Conservation (phyloP, 768 basidiomycete genomes). For the Agaricus sinodeliciosus region DNA sequence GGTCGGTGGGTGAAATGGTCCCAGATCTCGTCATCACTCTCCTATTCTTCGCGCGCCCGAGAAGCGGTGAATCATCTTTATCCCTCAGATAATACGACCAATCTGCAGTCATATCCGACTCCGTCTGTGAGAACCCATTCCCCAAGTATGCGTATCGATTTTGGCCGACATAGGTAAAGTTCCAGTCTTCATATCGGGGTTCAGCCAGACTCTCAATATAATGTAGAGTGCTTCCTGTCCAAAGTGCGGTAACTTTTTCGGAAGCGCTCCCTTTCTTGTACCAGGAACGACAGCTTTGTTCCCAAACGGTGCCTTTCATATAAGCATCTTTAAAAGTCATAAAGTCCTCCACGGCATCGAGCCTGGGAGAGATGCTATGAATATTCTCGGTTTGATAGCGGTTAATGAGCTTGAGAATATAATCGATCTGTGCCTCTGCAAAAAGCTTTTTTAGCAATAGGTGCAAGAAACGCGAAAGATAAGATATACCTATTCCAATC, state of each 20-base stretch:
- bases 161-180: conserved; percentile 22
- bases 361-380: conserved; percentile 26
- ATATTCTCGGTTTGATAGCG: conserved; percentile 31
- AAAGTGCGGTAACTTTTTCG: conserved; percentile 25
- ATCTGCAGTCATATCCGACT: conserved; percentile 24
- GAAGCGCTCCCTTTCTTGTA: conserved; percentile 21
- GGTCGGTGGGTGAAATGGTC: not conserved
- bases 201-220: conserved; percentile 26
- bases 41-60: conserved; percentile 16
- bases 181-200: conserved; percentile 30
- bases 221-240: conserved; percentile 31
- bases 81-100: conserved; percentile 25
- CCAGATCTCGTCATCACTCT: conserved; percentile 2
- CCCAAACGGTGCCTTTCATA: conserved; percentile 29
- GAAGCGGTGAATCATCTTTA: conserved; percentile 18
- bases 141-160: conserved; percentile 30
- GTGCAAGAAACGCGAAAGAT: not conserved
- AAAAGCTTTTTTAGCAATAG: too few species aligned
- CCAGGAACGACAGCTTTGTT: conserved; percentile 25
- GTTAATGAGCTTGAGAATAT: conserved; percentile 26
- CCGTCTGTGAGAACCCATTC: conserved; percentile 28
- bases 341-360: conserved; percentile 28
- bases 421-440: conserved; percentile 25
- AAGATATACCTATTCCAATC: conserved; percentile 20
- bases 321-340: conserved; percentile 23